Conservation (phyloP, 192 early-diverging fungal genomes). For the Neocallimastix lanati region DNA sequence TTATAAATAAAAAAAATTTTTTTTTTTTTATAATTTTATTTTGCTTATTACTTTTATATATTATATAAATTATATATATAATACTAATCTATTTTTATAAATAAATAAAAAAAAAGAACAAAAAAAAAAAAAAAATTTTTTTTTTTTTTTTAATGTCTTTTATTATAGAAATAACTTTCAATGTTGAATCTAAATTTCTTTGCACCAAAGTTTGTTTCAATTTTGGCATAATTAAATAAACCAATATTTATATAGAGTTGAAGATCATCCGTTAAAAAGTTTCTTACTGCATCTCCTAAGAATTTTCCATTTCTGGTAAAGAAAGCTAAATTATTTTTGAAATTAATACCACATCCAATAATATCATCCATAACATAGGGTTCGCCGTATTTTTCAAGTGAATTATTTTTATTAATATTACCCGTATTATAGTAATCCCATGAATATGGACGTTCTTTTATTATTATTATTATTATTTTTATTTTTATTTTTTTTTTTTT, state of each 20-base stretch:
- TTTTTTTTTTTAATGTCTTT: not conserved
- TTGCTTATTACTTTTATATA: too few relatives aligned
- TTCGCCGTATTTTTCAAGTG: not conserved
- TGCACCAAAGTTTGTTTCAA: not conserved
- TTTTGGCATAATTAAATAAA: not conserved
- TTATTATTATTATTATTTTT: too few relatives aligned
- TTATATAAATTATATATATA: too few relatives aligned
- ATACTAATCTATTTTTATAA: too few relatives aligned
- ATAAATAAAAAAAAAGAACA: too few relatives aligned
- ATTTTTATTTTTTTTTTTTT: too few relatives aligned
- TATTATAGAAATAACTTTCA: not conserved
- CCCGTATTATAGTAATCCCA: not conserved
- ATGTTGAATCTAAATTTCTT: not conserved
- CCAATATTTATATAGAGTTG: not conserved
- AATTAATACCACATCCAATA: not conserved
- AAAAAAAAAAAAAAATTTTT: too few relatives aligned
- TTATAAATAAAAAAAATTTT: too few relatives aligned
- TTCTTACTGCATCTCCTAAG: not conserved
- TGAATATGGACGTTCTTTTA: not conserved
- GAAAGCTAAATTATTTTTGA: not conserved
- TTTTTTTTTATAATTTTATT: too few relatives aligned
- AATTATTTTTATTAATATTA: not conserved
- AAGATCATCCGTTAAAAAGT: not conserved
- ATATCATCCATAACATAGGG: not conserved
- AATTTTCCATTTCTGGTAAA: not conserved